Evolutionary conservation across 176 grass and related monocot species (phyloP).

Genomic region (Tillandsia leiboldiana): DNA sequence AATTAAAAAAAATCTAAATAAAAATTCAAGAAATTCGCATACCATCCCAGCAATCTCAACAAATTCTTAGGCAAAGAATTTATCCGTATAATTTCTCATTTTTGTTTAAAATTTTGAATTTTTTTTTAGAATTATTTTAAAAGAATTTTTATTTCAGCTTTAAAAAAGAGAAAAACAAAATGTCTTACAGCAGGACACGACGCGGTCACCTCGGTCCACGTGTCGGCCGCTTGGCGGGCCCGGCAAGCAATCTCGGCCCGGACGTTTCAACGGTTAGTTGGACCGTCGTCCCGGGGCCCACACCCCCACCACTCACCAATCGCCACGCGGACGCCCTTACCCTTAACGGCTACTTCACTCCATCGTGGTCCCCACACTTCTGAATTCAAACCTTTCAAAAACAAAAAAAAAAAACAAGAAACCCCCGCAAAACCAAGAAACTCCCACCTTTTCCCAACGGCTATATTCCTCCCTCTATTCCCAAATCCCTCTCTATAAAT

Average conservation of each 20-base stretch:
- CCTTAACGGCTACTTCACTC: constrained; percentile 6
- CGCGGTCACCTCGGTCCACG: not conserved
- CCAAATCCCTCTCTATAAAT: not conserved
- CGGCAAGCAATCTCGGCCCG: not conserved
- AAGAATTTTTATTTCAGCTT: too few species aligned
- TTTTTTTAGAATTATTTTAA: too few species aligned
- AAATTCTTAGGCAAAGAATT: too few species aligned
- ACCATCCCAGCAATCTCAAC: too few species aligned
- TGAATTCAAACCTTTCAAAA: not conserved
- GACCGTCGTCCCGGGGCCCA: not conserved
- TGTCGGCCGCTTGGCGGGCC: not conserved
- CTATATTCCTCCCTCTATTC: not conserved
- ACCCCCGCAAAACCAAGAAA: not conserved
- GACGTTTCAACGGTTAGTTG: not conserved
- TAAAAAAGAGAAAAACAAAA: too few species aligned
- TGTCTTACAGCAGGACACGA: not conserved
- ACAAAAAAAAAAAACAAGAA: too few species aligned
- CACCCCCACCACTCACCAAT: not conserved
- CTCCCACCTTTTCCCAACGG: not conserved
- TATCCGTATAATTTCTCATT: too few species aligned
- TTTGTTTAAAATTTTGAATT: too few species aligned
- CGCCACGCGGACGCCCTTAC: not conserved
- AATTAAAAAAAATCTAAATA: too few species aligned
- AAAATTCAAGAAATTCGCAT: too few species aligned
- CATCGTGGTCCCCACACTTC: not conserved